A percentile compares a stretch with the other conserved stretches of the same genome.
Conservation (phyloP, 805 yeast species). For the Metschnikowia noctiluminum region DNA sequence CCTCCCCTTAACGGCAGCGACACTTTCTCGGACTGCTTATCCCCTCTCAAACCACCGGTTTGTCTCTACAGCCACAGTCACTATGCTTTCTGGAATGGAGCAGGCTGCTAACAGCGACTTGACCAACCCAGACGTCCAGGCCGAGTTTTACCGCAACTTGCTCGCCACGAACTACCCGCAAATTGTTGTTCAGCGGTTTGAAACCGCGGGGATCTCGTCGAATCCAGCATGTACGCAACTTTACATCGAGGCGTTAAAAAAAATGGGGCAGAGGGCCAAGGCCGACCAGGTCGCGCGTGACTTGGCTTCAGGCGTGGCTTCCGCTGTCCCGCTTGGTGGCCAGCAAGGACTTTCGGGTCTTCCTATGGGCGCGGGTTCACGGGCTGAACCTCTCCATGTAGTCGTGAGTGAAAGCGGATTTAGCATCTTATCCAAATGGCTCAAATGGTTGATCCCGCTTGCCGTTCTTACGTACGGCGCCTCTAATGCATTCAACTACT, state of each 20-base stretch:
- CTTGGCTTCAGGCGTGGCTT: constrained; percentile 18
- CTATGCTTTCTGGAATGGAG: constrained; percentile 51
- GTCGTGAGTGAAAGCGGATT: constrained; percentile 81
- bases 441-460: constrained; percentile 82
- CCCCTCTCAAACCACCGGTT: background rate
- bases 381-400: constrained; percentile 89
- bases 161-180: constrained; percentile 88
- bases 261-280: constrained; percentile 72
- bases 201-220: constrained; percentile 88
- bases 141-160: constrained; percentile 74
- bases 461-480: constrained; percentile 79
- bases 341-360: constrained; percentile 21
- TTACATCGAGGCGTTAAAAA: constrained; percentile 77
- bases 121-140: constrained; percentile 68
- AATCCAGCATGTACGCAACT: constrained; percentile 74
- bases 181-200: constrained; percentile 89
- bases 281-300: constrained; percentile 64
- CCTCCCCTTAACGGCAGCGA: background rate
- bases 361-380: constrained; percentile 51
- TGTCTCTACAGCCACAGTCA: constrained; percentile 27
- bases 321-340: constrained; percentile 8
- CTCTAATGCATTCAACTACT: constrained; percentile 70
- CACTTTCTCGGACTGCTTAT: background rate
- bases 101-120: constrained; percentile 81
- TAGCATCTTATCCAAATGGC: constrained; percentile 78